A percentile compares a stretch with the other conserved stretches of the same genome.
These are phyloP conservation scores for Yamadazyma diddensiae DNA, from an alignment of 1,139 yeast species.

Conservation along the genomic window DNA sequence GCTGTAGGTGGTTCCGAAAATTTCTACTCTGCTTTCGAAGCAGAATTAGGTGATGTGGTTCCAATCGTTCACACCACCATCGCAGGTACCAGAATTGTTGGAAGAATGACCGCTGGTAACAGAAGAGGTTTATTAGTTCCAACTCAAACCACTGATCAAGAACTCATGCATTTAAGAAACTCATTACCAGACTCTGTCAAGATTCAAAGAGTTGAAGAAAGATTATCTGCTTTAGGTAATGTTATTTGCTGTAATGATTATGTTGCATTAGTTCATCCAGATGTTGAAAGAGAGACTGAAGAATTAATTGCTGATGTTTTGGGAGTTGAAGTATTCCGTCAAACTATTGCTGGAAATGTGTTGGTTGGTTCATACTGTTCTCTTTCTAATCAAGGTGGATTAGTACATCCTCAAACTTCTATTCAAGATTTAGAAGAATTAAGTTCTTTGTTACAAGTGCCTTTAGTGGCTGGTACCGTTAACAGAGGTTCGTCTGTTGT, in stretches of 20 bases:
- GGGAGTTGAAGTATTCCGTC: constrained; percentile 99
- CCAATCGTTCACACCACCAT: constrained; percentile 97
- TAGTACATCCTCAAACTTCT: constrained; percentile 96
- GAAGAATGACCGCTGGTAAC: constrained; percentile 98
- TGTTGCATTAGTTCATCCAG: constrained; percentile 98
- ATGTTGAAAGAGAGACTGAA: constrained; percentile 98
- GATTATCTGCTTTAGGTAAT: constrained; percentile 94
- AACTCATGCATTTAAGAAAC: constrained; percentile 94
- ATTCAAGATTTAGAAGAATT: constrained; percentile 98
- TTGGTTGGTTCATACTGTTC: constrained; percentile 96
- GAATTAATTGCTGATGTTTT: constrained; percentile 98
- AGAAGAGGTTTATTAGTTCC: constrained; percentile 97
- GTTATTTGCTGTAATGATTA: constrained; percentile 99
- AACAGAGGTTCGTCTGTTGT: constrained; percentile 97
- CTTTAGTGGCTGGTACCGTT: constrained; percentile 97
- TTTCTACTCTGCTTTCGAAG: constrained; percentile 96
- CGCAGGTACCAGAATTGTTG: constrained; percentile 97
- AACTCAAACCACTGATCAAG: constrained; percentile 98
- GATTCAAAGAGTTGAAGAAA: constrained; percentile 97
- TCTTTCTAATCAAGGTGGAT: constrained; percentile 94
- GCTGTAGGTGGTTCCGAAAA: constrained; percentile 98
- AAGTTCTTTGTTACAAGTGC: constrained; percentile 92
- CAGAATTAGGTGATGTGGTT: constrained; percentile 92
- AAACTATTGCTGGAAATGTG: constrained; percentile 97
- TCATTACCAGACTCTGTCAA: constrained; percentile 94